These are phyloP conservation scores for Hawksworthiomyces lignivorus DNA, from an alignment of 2,329 filamentous ascomycete genomes.

Conservation along the genomic window DNA sequence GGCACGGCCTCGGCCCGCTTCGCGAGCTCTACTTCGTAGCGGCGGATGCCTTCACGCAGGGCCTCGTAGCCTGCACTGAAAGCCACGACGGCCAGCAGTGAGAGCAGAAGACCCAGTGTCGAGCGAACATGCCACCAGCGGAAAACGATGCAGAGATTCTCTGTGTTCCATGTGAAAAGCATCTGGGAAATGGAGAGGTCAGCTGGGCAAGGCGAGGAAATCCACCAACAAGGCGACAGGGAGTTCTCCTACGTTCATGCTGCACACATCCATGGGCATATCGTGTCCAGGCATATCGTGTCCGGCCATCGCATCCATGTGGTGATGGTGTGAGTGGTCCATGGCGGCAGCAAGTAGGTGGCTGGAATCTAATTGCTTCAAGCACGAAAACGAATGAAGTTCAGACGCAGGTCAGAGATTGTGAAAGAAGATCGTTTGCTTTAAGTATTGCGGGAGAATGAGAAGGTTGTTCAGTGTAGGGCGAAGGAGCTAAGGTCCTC, in stretches of 20 bases:
- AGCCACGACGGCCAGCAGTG: constrained; percentile 72
- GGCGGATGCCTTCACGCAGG: constrained; percentile 66
- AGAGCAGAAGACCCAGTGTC: constrained; percentile 66
- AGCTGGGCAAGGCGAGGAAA: not conserved
- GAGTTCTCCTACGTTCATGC: constrained; percentile 90
- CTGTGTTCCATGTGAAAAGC: constrained; percentile 95
- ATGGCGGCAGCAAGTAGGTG: constrained; percentile 20
- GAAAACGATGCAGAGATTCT: constrained; percentile 94
- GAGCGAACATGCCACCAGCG: constrained; percentile 78
- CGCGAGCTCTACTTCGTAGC: constrained; percentile 60
- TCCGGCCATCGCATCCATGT: constrained; percentile 53
- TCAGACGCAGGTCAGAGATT: too few species aligned
- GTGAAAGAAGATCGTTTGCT: too few species aligned
- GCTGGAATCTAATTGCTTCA: too few species aligned
- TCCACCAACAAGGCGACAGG: too few species aligned
- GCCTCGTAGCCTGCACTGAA: constrained; percentile 91
- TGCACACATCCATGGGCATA: constrained; percentile 60
- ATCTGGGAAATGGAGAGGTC: constrained; percentile 50
- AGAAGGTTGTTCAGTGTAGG: too few species aligned
- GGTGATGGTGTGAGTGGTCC: constrained; percentile 37
- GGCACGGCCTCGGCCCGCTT: constrained; percentile 39
- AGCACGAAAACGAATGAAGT: too few species aligned
- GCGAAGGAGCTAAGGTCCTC: too few species aligned
- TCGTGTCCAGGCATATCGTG: constrained; percentile 49
- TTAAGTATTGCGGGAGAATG: too few species aligned